Evolutionary conservation across 306 rosid genomes (phyloP).

Genomic region (Gillenia trifoliata): DNA sequence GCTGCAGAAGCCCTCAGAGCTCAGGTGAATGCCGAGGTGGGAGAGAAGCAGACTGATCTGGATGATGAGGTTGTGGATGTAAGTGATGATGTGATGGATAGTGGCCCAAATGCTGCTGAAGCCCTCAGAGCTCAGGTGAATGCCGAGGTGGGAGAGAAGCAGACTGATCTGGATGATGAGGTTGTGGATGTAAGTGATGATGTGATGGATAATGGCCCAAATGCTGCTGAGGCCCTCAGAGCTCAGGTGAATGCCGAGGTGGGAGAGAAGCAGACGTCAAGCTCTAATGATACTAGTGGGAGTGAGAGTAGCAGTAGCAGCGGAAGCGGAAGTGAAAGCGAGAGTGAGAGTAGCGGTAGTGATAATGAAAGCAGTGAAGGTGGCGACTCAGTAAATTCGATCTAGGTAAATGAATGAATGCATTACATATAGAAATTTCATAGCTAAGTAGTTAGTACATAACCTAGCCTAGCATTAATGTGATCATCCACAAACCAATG

Average conservation of each 20-base stretch:
- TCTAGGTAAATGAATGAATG: neutral
- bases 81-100: slow-evolving; percentile 6
- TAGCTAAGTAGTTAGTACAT: neutral
- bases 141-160: slow-evolving; percentile 3
- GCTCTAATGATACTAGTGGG: neutral
- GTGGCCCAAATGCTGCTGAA: slow-evolving; percentile 7
- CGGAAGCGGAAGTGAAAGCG: neutral
- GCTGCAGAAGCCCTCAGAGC: too few relatives aligned
- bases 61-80: too few relatives aligned
- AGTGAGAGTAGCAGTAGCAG: slow-evolving; percentile 2
- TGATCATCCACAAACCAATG: neutral
- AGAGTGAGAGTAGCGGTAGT: neutral
- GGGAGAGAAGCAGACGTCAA: too few relatives aligned
- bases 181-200: too few relatives aligned
- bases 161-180: too few relatives aligned
- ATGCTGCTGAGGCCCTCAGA: too few relatives aligned
- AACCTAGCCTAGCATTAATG: neutral
- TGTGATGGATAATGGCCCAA: too few relatives aligned
- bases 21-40: too few relatives aligned
- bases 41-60: too few relatives aligned
- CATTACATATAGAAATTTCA: neutral
- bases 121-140: slow-evolving; percentile 13
- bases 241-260: too few relatives aligned
- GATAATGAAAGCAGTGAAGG: slow-evolving; percentile 5
- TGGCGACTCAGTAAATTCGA: neutral